phyloP scores from a whole-genome alignment of 2,329 filamentous ascomycete species.

The Monilinia fructicola region DNA sequence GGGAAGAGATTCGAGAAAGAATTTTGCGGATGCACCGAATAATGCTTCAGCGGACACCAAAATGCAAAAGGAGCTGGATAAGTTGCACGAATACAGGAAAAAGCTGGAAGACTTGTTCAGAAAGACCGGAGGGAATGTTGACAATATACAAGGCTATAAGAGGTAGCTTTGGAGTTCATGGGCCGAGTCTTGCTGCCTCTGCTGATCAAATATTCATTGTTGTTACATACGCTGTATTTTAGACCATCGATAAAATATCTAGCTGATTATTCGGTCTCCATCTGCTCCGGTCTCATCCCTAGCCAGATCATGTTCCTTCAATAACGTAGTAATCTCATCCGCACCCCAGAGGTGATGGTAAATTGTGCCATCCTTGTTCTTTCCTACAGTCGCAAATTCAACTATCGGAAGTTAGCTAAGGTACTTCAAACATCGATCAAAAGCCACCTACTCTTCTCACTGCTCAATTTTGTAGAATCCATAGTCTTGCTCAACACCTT shows the following conservation, averaged over 20 bases:
- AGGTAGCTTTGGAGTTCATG: not conserved
- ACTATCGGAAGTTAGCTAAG: constrained; percentile 54
- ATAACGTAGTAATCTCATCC: constrained; percentile 89
- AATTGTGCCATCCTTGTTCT: constrained; percentile 92
- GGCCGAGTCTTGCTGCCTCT: not conserved
- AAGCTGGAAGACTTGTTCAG: constrained; percentile 7
- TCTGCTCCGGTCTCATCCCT: constrained; percentile 63
- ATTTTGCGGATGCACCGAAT: not conserved
- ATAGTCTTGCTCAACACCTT: constrained; percentile 99
- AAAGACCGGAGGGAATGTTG: not conserved
- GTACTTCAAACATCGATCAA: not conserved
- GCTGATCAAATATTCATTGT: constrained; percentile 29
- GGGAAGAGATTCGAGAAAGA: constrained; percentile 6
- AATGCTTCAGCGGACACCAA: not conserved
- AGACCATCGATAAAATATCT: constrained; percentile 27
- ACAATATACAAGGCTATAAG: not conserved
- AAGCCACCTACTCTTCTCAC: constrained; percentile 84
- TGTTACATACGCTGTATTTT: constrained; percentile 34
- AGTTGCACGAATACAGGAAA: constrained; percentile 7
- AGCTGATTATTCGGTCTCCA: constrained; percentile 39
- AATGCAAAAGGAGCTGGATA: constrained; percentile 8
- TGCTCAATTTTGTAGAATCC: constrained; percentile 98
- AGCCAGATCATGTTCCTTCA: constrained; percentile 93
- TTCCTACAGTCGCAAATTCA: constrained; percentile 96
- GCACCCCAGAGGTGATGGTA: constrained; percentile 98